Percentiles rank a stretch among this genome's conserved stretches.
These are phyloP conservation scores for Acidiella bohemica DNA, from an alignment of 495 filamentous ascomycete genomes.

Conservation along the genomic window DNA sequence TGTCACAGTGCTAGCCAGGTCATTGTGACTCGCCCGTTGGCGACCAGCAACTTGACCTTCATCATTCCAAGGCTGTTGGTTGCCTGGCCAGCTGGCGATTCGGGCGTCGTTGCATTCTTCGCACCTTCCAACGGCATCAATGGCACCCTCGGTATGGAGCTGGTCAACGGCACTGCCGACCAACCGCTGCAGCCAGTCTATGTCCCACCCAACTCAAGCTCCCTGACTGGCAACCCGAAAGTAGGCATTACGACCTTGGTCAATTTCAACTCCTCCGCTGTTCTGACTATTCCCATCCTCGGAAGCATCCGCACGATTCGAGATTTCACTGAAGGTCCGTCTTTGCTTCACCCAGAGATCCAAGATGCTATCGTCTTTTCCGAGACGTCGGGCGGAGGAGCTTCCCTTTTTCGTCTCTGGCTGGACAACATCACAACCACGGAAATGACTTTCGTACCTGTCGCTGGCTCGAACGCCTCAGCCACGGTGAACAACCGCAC, in stretches of 20 bases:
- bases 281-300: constrained; percentile 40
- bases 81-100: constrained; percentile 54
- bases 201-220: constrained; percentile 16
- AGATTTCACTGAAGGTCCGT: constrained; percentile 47
- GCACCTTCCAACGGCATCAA: constrained; percentile 39
- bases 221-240: constrained; percentile 26
- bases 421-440: constrained; percentile 48
- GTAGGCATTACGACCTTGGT: constrained; percentile 41
- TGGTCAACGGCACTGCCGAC: constrained; percentile 35
- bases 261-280: constrained; percentile 42
- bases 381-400: constrained; percentile 29
- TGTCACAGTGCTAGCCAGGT: constrained; percentile 45
- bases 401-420: constrained; percentile 40
- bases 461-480: constrained; percentile 8
- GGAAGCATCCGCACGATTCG: constrained; percentile 49
- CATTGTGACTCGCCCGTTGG: constrained; percentile 42
- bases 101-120: constrained; percentile 43
- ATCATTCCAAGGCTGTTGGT: constrained; percentile 44
- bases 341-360: constrained; percentile 37
- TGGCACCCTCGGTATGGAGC: constrained; percentile 38
- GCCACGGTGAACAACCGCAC: constrained; percentile 32
- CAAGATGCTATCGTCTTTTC: constrained; percentile 40
- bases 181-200: constrained; percentile 20
- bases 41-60: constrained; percentile 39
- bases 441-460: constrained; percentile 34